Conservation (phyloP, 345 rosid species). For the Pistacia integerrima region DNA sequence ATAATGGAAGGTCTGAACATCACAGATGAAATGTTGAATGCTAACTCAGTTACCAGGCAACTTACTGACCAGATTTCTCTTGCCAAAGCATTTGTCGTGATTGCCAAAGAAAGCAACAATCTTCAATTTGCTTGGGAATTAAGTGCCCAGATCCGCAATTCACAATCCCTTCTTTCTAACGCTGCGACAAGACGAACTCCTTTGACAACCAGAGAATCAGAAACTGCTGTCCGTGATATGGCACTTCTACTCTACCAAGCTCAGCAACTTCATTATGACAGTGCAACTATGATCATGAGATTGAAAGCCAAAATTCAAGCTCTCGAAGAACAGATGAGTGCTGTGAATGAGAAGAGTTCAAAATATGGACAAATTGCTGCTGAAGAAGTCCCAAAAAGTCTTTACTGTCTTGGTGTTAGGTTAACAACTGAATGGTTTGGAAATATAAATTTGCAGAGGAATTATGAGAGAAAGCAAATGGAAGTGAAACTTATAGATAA, state of each 20-base stretch:
- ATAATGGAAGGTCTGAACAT: constrained; percentile 65
- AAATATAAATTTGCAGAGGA: constrained; percentile 47
- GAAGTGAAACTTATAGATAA: constrained; percentile 59
- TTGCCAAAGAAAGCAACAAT: constrained; percentile 91
- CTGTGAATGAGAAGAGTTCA: constrained; percentile 73
- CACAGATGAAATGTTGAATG: constrained; percentile 81
- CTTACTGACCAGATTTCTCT: constrained; percentile 85
- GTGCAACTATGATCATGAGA: constrained; percentile 94
- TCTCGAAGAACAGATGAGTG: constrained; percentile 77
- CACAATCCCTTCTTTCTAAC: constrained; percentile 73
- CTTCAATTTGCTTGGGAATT: constrained; percentile 96
- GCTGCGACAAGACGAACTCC: constrained; percentile 79
- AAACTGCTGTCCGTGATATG: constrained; percentile 76
- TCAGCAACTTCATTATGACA: constrained; percentile 86
- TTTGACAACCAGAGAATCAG: constrained; percentile 69
- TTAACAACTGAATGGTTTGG: constrained; percentile 80
- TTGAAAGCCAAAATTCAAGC: constrained; percentile 80
- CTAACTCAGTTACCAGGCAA: constrained; percentile 79
- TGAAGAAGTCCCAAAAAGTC: constrained; percentile 91
- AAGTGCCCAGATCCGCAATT: constrained; percentile 91
- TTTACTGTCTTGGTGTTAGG: constrained; percentile 85
- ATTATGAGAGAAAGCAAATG: constrained; percentile 37
- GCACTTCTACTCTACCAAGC: constrained; percentile 86
- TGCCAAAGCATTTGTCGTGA: constrained; percentile 88
- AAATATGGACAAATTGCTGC: constrained; percentile 98